These are phyloP conservation scores for Candida boidinii DNA, from an alignment of 805 yeast genomes.

Conservation along the genomic window DNA sequence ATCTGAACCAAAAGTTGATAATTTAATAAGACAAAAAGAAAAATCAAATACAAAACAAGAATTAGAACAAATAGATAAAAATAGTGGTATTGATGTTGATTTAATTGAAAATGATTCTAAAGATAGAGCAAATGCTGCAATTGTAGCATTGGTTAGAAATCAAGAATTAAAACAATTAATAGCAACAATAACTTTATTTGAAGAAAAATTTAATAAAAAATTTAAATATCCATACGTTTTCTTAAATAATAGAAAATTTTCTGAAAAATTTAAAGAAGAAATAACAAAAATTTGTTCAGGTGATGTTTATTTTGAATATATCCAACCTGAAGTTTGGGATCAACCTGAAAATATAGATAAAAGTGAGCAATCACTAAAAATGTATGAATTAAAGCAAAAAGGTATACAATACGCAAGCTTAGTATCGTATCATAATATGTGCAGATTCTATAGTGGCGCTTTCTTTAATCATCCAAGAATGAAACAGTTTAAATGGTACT, in stretches of 20 bases:
- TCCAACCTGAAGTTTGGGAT: conserved; percentile 39
- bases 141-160: conserved; percentile 66
- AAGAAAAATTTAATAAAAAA: conserved; percentile 54
- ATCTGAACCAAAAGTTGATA: conserved; percentile 37
- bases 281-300: conserved; percentile 34
- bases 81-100: too few relatives aligned
- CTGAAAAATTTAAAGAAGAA: conserved; percentile 41
- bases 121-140: conserved; percentile 63
- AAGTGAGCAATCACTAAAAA: conserved; percentile 23
- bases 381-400: conserved; percentile 24
- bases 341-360: conserved; percentile 36
- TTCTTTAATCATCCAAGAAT: conserved; percentile 60
- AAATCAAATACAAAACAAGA: too few relatives aligned
- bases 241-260: conserved; percentile 62
- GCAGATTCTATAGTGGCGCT: conserved; percentile 62
- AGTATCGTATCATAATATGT: conserved; percentile 74
- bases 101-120: conserved; percentile 9
- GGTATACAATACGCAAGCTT: conserved; percentile 46
- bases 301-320: conserved; percentile 39
- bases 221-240: conserved; percentile 78
- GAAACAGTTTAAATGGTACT: conserved; percentile 56
- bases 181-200: conserved; percentile 51
- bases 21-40: conserved; percentile 21
- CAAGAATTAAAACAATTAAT: conserved; percentile 43
- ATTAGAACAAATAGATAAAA: too few relatives aligned